Base-by-base conservation (phyloP, 2,329 filamentous ascomycete species). In the Calonectria pteridis region DNA sequence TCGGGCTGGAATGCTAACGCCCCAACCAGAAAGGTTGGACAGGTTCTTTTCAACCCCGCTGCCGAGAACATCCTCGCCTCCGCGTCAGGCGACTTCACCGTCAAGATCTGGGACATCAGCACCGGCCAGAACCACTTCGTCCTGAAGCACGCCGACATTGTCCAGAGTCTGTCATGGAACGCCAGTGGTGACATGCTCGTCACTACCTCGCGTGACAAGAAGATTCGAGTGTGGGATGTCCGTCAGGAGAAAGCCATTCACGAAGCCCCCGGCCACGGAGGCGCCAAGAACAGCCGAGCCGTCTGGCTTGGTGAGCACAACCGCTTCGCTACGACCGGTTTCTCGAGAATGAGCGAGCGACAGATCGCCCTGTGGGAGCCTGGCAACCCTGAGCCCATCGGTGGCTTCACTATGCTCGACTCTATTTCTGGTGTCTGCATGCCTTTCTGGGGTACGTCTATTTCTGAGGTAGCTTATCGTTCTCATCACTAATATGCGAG, bases 281-380 rank as follows among this genome's bases (percentile, higher is more conserved):
- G 97, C 71, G 97, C 97, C 78, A 99, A 99, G 91, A 98, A 98
- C 89, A 98, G 96, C 86, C 94, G 97, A 83, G 94, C 94, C 35
- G 96, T 98, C 18, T 99, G 97, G 97, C 91, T 99, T 90, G 97
- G 96, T 82, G 97, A 98, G 86, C 95, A 97, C 83, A 97, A 98
- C 87, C 93, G 96, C 77, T 93, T 99, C 81, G 97, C 95, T 67
- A 98, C 97, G 2, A 98, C 97, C 7, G 97, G 97, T 77, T 99
- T 99, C 89, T 98, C 96, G 65, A 94, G 93, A 84, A 98, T 98
- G 97, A 98, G 97, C 84, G 97, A 99, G 87, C 93, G 97, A 68
- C 97, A 99, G 85, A 90, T 99, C 79, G 97, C 94, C 67, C 89
- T 99, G 46, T 99, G 97, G 97, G 97, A 99, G 87, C 92, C 95